Base-by-base conservation (phyloP, 305 asterid species). In the Caryopteris hybrid region DNA sequence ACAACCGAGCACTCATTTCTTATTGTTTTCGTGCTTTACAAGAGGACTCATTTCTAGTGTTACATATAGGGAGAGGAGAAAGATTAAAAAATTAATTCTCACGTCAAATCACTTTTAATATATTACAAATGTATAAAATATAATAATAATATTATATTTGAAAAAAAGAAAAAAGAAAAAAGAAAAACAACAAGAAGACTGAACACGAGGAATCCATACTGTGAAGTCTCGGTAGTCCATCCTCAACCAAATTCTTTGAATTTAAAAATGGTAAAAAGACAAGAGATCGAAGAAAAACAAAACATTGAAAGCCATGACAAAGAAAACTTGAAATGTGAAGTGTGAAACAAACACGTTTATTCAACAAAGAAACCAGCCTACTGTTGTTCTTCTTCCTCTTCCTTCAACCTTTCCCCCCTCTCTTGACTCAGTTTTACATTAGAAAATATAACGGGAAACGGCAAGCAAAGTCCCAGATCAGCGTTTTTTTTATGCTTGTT, bases 291-390 rank as follows among this genome's bases (percentile, higher is more conserved):
- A 71, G 43, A 16, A 8, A 22, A 51, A 11, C 22, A 18, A 12
- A 55, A 38, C 10, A 38, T 21, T 42, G 31, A 57, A 18, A 34
- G 39, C 29, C 11, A 53, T 51, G 61, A 58, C 67, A 45, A 65
- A 70, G 17, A 33, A 42, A 50, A 61, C 75, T 46, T 25, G 73
- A 61, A 76, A 74, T 66, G 86, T 79, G 73, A 61, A 76, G 72
- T 66, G 85, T 79, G 83, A 85, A 80, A 83, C 76, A 80, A 76
- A 87, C 86, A 85, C 96, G 92, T 81, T 83, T 83, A 66, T 77
- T 72, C 75, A 66, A 70, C 61, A 74, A 71, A 76, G 77, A 64
- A 69, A 45, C 62, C 76, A 47, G 22, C 76, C 76, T 73, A 60
- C 81, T 52, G 71, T 64, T 80, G 63, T 38, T 53, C 57, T 23